These are phyloP conservation scores for Tuber borchii DNA, from an alignment of 495 filamentous ascomycete genomes.

Conservation along the genomic window DNA sequence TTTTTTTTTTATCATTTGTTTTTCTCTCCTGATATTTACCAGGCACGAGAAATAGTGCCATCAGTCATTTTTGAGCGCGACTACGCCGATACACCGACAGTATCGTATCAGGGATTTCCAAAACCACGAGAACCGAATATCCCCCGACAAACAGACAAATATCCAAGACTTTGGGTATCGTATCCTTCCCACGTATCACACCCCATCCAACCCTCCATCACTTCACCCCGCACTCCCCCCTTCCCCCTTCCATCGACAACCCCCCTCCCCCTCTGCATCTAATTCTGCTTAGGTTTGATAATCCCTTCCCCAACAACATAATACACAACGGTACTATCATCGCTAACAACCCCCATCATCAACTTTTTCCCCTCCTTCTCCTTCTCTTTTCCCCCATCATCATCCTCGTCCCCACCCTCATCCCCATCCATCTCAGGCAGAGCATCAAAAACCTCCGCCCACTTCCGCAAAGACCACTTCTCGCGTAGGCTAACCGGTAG, in stretches of 20 bases:
- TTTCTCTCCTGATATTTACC: neutral
- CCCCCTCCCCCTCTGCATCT: too few species aligned
- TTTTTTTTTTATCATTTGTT: neutral
- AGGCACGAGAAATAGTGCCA: neutral
- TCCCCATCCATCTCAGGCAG: conserved; percentile 49
- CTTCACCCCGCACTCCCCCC: neutral
- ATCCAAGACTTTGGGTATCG: neutral
- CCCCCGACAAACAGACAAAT: neutral
- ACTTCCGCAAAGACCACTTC: conserved; percentile 68
- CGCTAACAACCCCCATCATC: conserved; percentile 72
- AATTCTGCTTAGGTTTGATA: too few species aligned
- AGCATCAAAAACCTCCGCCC: conserved; percentile 75
- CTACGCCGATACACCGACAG: neutral
- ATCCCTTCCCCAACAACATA: conserved; percentile 92
- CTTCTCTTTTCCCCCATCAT: too few species aligned
- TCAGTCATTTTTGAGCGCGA: neutral
- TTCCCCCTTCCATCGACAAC: too few species aligned
- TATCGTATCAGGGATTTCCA: neutral
- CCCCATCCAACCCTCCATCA: neutral
- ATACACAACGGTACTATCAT: conserved; percentile 90
- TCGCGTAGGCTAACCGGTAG: conserved; percentile 76
- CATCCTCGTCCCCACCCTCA: conserved; percentile 31
- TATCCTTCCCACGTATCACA: neutral
- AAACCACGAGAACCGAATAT: neutral
- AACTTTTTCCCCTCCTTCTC: conserved; percentile 60